Conservation (phyloP, 768 basidiomycete species). For the Lentinus tigrinus region DNA sequence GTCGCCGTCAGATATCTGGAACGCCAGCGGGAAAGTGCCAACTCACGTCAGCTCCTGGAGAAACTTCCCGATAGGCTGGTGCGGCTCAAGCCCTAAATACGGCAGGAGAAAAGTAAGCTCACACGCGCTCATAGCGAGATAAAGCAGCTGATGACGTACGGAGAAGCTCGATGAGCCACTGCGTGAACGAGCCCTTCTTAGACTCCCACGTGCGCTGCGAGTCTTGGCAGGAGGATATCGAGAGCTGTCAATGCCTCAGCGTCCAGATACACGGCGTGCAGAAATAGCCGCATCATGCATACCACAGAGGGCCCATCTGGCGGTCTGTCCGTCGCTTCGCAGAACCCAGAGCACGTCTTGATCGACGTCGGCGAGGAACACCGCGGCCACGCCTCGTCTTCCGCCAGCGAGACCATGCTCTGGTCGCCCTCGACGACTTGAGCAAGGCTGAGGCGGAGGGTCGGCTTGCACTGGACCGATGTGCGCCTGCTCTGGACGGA, state of each 20-base stretch:
- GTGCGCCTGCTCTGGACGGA: slow-evolving; percentile 1
- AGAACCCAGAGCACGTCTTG: slow-evolving; percentile 21
- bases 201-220: slow-evolving; percentile 23
- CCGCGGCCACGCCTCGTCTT: background rate
- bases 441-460: slow-evolving; percentile 1
- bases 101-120: background rate
- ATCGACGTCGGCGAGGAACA: slow-evolving; percentile 18
- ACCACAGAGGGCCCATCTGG: background rate
- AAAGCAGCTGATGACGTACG: background rate
- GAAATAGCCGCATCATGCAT: background rate
- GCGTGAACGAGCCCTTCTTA: slow-evolving; percentile 19
- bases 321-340: background rate
- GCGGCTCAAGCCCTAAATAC: slow-evolving; percentile 1
- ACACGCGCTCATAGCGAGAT: background rate
- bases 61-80: slow-evolving; percentile 4
- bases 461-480: slow-evolving; percentile 2
- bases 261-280: background rate
- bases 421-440: slow-evolving; percentile 4
- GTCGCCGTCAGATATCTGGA: background rate
- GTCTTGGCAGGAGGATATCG: slow-evolving; percentile 24
- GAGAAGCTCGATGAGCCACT: slow-evolving; percentile 7
- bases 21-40: background rate
- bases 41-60: slow-evolving; percentile 5
- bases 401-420: background rate
- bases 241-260: background rate